Conservation (phyloP, 176 grass and related monocot species). For the Eragrostis curvula region DNA sequence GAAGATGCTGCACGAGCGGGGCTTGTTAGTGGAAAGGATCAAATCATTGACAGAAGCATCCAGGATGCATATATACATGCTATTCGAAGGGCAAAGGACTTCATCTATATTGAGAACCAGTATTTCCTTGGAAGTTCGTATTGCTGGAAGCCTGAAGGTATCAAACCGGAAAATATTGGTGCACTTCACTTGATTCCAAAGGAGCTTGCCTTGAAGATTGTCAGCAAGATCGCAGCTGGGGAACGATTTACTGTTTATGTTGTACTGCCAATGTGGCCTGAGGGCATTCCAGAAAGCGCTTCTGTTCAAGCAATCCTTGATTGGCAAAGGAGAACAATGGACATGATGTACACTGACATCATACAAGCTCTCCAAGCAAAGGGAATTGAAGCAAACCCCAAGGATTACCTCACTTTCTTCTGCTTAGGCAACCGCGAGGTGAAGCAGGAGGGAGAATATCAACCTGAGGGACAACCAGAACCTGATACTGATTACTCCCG, state of each 20-base stretch:
- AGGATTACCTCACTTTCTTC: slow-evolving; percentile 90
- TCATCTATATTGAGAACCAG: slow-evolving; percentile 95
- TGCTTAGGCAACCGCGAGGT: slow-evolving; percentile 92
- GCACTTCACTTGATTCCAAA: slow-evolving; percentile 89
- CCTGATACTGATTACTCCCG: slow-evolving; percentile 80
- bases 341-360: slow-evolving; percentile 98
- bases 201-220: slow-evolving; percentile 88
- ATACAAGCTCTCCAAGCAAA: slow-evolving; percentile 72
- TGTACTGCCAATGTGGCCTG: slow-evolving; percentile 98
- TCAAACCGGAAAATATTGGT: slow-evolving; percentile 82
- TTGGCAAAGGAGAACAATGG: slow-evolving; percentile 92
- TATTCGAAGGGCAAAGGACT: slow-evolving; percentile 78
- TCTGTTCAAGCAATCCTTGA: slow-evolving; percentile 97
- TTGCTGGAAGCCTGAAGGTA: slow-evolving; percentile 64
- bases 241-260: slow-evolving; percentile 84
- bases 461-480: slow-evolving; percentile 63
- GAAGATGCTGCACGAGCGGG: slow-evolving; percentile 67
- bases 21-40: slow-evolving; percentile 86
- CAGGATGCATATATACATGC: slow-evolving; percentile 88
- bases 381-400: slow-evolving; percentile 76
- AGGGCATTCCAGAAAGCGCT: slow-evolving; percentile 83
- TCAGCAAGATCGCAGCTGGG: slow-evolving; percentile 80
- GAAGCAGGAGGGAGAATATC: slow-evolving; percentile 69
- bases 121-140: slow-evolving; percentile 92
- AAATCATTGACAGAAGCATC: slow-evolving; percentile 86